phyloP scores from a whole-genome alignment of 805 yeast species.

The Starmerella apicola region DNA sequence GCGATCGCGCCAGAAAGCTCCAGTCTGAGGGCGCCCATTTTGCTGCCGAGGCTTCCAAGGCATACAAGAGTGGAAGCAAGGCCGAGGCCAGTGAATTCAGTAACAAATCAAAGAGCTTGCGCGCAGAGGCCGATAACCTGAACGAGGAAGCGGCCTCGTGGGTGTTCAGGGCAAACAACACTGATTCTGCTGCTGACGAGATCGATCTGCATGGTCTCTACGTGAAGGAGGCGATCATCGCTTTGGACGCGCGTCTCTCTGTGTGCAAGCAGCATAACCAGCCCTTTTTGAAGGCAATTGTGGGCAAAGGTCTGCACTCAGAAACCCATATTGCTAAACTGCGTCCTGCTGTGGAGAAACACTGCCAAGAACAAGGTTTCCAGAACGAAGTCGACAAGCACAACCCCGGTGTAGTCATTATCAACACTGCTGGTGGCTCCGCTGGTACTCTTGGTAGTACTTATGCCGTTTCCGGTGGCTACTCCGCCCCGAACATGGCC shows the following conservation, averaged over 20 bases:
- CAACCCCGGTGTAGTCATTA: conserved; percentile 69
- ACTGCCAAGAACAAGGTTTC: conserved; percentile 57
- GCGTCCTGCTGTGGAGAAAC: conserved; percentile 74
- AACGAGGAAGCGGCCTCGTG: conserved; percentile 64
- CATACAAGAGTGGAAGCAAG: conserved; percentile 65
- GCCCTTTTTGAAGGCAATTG: conserved; percentile 48
- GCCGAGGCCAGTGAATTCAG: conserved; percentile 61
- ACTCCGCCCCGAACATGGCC: conserved; percentile 1
- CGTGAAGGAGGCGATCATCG: conserved; percentile 75
- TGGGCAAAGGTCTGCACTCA: conserved; percentile 87
- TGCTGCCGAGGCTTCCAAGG: conserved; percentile 59
- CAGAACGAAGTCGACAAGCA: conserved; percentile 49
- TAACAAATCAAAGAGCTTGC: conserved; percentile 50
- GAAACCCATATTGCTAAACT: conserved; percentile 70
- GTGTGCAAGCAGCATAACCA: conserved; percentile 26
- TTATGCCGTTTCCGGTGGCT: conserved; percentile 4
- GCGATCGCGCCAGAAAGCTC: conserved; percentile 59
- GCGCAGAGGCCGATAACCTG: conserved; percentile 48
- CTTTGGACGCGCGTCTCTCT: conserved; percentile 60
- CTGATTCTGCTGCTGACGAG: conserved; percentile 74
- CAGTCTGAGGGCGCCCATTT: conserved; percentile 43
- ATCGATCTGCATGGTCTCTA: conserved; percentile 87
- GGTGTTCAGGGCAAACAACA: conserved; percentile 65
- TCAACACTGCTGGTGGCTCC: conserved; percentile 44
- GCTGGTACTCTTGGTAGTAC: too few relatives aligned